These are phyloP conservation scores for Apiotrichum domesticum DNA, from an alignment of 1,284 basidiomycete genomes.

Conservation along the genomic window DNA sequence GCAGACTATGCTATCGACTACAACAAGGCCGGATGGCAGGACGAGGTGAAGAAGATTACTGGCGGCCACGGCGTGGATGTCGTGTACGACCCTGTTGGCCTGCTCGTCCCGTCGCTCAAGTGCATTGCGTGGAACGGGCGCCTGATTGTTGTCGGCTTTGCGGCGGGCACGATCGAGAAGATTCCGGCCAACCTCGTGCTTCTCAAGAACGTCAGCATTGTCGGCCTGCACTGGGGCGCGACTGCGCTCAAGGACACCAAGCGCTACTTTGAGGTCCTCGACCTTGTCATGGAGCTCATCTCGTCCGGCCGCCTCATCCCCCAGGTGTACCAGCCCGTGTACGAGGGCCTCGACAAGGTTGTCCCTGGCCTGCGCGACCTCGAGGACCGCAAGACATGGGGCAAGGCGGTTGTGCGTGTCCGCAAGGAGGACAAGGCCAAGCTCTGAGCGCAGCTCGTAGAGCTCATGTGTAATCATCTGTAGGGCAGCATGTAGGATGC, in stretches of 20 bases:
- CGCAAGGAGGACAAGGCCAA: slow-evolving; percentile 47
- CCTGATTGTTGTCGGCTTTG: slow-evolving; percentile 85
- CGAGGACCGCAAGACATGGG: slow-evolving; percentile 80
- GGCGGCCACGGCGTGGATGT: slow-evolving; percentile 76
- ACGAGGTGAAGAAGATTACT: slow-evolving; percentile 59
- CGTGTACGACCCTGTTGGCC: slow-evolving; percentile 78
- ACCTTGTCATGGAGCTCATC: slow-evolving; percentile 66
- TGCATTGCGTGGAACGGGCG: slow-evolving; percentile 93
- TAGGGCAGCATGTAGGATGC: too few species aligned
- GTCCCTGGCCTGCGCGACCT: slow-evolving; percentile 52
- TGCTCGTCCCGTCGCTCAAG: slow-evolving; percentile 54
- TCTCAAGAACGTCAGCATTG: slow-evolving; percentile 74
- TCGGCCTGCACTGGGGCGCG: slow-evolving; percentile 82
- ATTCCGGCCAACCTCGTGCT: slow-evolving; percentile 84
- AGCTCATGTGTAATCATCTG: too few species aligned
- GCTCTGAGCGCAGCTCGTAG: slow-evolving; percentile 3
- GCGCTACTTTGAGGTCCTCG: slow-evolving; percentile 65
- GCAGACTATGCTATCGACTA: slow-evolving; percentile 49
- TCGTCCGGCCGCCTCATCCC: slow-evolving; percentile 62
- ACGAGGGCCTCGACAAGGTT: slow-evolving; percentile 65
- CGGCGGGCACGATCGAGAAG: slow-evolving; percentile 81
- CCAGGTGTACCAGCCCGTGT: slow-evolving; percentile 65
- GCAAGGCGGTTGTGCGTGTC: slow-evolving; percentile 73
- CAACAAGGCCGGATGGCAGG: slow-evolving; percentile 46
- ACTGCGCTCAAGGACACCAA: slow-evolving; percentile 62